Base-by-base conservation (phyloP, 192 early-diverging fungal species). In the Coemansia sp. region DNA sequence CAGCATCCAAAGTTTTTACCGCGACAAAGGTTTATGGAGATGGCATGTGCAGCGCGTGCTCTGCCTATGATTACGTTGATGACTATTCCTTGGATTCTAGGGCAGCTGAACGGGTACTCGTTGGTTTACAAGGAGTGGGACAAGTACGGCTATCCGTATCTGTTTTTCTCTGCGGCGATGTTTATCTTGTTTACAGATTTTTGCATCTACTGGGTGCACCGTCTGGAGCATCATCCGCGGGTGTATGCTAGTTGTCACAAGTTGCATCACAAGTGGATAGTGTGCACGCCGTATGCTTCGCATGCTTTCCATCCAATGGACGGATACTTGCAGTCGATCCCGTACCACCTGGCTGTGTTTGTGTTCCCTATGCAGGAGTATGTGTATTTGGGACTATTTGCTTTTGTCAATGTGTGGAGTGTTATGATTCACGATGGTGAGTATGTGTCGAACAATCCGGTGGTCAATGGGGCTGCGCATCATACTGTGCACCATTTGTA, bases 401-500 rank as follows among this genome's bases (percentile, higher is more conserved):
- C 83, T 4, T 79, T 90, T 64, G 91, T 99, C 40, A 93, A 95
- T 53, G 56, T 93, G 29, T 99, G 96, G 96, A 95, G 93, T 17
- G 87, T 99, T 18, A 80, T 90, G 80, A 99, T 99, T 72, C 96
- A 99, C 68, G 96, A 99, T 62, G 91, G 90, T 23, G 83, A 85
- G 42, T 94, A 89, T 52, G 52, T 94, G 13, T 69, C 86, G 13
- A 77, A 72, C 42, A 81, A 84, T 46, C 52, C 78, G 0, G 58
- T 85, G 32, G 81, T 97, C 53, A 97, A 97, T 63, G 83, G 87
- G 13, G 85, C 90, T 3, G 96, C 96, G 8, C 96, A 99, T 60
- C 96, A 99, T 61, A 85, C 91, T n/a, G 84, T 99, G 25, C 96
- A 99, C 59, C 96, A 99, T 58, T 60, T 94, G 37, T 94, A 99